Conservation (phyloP, 2,329 filamentous ascomycete species). For the Fusarium anguioides region DNA sequence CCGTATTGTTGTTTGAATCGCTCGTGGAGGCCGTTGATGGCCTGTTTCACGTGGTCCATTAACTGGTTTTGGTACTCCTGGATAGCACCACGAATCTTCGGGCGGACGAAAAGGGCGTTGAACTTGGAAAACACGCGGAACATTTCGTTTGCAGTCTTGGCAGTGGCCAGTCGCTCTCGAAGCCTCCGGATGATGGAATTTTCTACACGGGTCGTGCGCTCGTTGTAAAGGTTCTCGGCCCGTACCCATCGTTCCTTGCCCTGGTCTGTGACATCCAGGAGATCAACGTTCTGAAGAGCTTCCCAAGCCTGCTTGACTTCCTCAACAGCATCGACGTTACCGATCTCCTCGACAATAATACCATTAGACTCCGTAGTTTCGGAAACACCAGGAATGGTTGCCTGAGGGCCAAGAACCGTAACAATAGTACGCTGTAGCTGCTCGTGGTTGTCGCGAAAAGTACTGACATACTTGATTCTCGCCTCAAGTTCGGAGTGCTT, state of each 20-base stretch:
- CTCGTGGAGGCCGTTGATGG: conserved; percentile 92
- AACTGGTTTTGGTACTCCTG: conserved; percentile 98
- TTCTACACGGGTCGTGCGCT: conserved; percentile 95
- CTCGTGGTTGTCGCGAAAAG: conserved; percentile 96
- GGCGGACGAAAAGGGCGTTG: conserved; percentile 96
- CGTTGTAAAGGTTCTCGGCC: conserved; percentile 96
- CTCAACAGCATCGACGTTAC: conserved; percentile 95
- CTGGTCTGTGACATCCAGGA: conserved; percentile 89
- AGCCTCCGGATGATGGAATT: conserved; percentile 98
- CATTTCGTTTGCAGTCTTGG: conserved; percentile 99
- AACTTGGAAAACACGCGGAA: conserved; percentile 99
- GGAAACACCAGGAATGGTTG: conserved; percentile 64
- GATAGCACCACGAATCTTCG: conserved; percentile 98
- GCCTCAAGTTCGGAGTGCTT: conserved; percentile 91
- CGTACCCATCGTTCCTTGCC: conserved; percentile 93
- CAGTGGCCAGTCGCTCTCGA: conserved; percentile 90
- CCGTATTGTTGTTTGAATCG: conserved; percentile 99
- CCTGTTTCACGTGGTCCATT: conserved; percentile 97
- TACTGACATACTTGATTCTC: conserved; percentile 90
- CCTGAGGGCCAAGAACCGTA: conserved; percentile 88
- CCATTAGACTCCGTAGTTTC: conserved; percentile 67
- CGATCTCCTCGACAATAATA: conserved; percentile 90
- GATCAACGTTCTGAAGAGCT: conserved; percentile 91
- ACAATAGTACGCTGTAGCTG: conserved; percentile 96
- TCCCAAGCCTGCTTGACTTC: conserved; percentile 96